A percentile compares a stretch with the other conserved stretches of the same genome.
phyloP scores from a whole-genome alignment of 257 asterid species.

The Solanum medicagineum region DNA sequence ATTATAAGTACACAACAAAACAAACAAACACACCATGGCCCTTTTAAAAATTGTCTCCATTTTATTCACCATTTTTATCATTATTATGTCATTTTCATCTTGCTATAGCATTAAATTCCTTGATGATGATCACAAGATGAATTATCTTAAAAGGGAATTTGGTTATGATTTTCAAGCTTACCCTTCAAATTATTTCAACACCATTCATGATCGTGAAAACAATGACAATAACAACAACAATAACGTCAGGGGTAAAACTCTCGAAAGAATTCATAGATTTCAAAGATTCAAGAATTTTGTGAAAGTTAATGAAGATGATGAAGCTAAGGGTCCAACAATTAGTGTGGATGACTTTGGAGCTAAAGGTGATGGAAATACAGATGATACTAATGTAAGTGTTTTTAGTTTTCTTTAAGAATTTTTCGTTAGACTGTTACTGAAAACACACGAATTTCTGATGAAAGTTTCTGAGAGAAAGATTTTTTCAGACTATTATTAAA shows the following conservation, averaged over 20 bases:
- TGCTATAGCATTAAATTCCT: background rate
- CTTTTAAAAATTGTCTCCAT: background rate
- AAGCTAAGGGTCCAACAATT: conserved; percentile 12
- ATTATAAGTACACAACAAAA: background rate
- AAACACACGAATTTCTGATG: background rate
- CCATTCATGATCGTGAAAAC: background rate
- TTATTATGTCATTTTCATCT: background rate
- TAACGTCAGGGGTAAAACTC: background rate
- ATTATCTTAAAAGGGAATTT: conserved; percentile 9
- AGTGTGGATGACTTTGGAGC: conserved; percentile 44
- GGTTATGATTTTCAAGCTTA: conserved; percentile 27
- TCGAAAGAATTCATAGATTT: background rate
- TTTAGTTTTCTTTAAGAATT: background rate
- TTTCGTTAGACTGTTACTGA: background rate
- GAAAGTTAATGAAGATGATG: background rate
- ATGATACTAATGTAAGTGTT: conserved; percentile 37
- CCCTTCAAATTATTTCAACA: conserved; percentile 16
- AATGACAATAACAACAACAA: background rate
- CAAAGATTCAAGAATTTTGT: background rate
- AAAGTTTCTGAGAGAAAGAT: background rate
- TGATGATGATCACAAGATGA: background rate
- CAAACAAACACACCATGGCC: background rate
- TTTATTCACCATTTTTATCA: background rate
- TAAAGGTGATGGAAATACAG: conserved; percentile 45
- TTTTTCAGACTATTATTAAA: background rate